These are phyloP conservation scores for Jamesozyma lodderae DNA, from an alignment of 805 yeast species.

Conservation along the genomic window DNA sequence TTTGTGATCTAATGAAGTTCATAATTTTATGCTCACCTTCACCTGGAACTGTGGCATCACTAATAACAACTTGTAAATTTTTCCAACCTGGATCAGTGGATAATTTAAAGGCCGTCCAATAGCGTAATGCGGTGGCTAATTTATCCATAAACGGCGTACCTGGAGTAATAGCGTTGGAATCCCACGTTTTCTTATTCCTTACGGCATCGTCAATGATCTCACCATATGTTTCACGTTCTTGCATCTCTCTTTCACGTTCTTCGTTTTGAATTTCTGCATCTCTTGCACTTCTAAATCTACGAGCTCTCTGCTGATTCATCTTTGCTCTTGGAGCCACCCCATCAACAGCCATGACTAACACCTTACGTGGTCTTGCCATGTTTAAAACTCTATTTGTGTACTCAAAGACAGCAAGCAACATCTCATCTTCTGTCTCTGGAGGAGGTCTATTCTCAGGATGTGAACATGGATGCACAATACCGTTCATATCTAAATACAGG, in stretches of 20 bases:
- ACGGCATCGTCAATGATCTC: slow-evolving; percentile 68
- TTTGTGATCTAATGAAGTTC: slow-evolving; percentile 87
- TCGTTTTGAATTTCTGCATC: slow-evolving; percentile 78
- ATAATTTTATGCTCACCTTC: slow-evolving; percentile 98
- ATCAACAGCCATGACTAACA: slow-evolving; percentile 91
- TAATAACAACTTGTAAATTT: slow-evolving; percentile 74
- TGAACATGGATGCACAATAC: slow-evolving; percentile 97
- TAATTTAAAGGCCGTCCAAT: slow-evolving; percentile 88
- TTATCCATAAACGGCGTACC: slow-evolving; percentile 98
- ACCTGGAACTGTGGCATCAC: slow-evolving; percentile 97
- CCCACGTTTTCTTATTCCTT: slow-evolving; percentile 76
- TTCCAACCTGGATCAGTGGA: slow-evolving; percentile 92
- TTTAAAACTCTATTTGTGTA: slow-evolving; percentile 86
- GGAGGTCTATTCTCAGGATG: slow-evolving; percentile 96
- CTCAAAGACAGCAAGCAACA: slow-evolving; percentile 87
- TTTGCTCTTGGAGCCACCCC: slow-evolving; percentile 99
- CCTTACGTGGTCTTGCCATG: slow-evolving; percentile 92
- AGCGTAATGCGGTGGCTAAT: slow-evolving; percentile 70
- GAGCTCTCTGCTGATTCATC: slow-evolving; percentile 93
- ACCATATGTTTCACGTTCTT: slow-evolving; percentile 34
- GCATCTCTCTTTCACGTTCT: slow-evolving; percentile 45
- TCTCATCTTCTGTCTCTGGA: slow-evolving; percentile 93
- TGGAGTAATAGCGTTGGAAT: slow-evolving; percentile 93
- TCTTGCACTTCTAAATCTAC: slow-evolving; percentile 85
- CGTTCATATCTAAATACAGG: slow-evolving; percentile 93